phyloP scores from a whole-genome alignment of 2,329 filamentous ascomycete genomes.

The Rhexocercosporidium sp. region DNA sequence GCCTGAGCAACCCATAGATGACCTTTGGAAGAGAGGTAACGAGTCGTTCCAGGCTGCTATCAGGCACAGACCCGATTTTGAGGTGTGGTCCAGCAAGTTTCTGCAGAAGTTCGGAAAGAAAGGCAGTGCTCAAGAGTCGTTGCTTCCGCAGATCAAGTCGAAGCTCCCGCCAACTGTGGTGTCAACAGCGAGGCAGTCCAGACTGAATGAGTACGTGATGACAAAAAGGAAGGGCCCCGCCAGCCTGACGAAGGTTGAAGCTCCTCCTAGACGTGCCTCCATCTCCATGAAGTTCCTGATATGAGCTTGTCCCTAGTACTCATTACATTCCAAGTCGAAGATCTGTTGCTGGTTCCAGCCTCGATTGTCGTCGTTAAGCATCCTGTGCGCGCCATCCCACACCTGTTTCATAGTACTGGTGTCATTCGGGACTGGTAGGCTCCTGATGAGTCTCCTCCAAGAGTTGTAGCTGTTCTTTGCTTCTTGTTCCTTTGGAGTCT shows the following conservation, averaged over 20 bases:
- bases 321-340: conserved; percentile 25
- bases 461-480: conserved; percentile 21
- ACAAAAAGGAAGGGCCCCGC: conserved; percentile 36
- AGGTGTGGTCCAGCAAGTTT: conserved; percentile 18
- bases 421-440: conserved; percentile 19
- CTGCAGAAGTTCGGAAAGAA: conserved; percentile 39
- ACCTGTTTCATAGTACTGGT: conserved; percentile 17
- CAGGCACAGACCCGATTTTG: conserved; percentile 9
- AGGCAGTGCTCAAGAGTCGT: conserved; percentile 40
- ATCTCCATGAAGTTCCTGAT: conserved; percentile 31
- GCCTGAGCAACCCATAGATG: conserved; percentile 35
- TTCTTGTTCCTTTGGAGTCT: conserved; percentile 25
- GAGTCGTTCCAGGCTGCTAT: conserved; percentile 16
- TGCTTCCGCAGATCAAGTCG: conserved; percentile 43
- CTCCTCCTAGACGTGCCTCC: conserved; percentile 21
- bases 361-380: conserved; percentile 25
- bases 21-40: conserved; percentile 28
- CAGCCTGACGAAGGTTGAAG: conserved; percentile 28
- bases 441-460: conserved; percentile 29
- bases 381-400: conserved; percentile 25
- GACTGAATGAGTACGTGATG: conserved; percentile 42
- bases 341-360: conserved; percentile 27
- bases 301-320: conserved; percentile 27
- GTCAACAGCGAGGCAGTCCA: conserved; percentile 45
- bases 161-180: conserved; percentile 44